phyloP scores from a whole-genome alignment of 1,284 basidiomycete genomes.

The Filobasidium uniguttulatum region DNA sequence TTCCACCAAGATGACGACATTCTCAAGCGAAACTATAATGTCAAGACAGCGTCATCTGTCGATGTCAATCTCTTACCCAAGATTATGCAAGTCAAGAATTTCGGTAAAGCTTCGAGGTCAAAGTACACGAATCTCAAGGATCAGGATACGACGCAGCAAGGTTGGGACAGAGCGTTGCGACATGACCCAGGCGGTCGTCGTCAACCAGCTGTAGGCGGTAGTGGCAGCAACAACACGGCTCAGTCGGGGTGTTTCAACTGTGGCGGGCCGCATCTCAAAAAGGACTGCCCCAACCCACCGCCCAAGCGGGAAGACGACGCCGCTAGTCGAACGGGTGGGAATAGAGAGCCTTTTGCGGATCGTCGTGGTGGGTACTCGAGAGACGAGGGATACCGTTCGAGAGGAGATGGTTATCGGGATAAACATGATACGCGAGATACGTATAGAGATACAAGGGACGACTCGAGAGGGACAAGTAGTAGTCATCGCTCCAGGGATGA shows the following conservation, averaged over 20 bases:
- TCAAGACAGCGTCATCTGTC: conserved; percentile 52
- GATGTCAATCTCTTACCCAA: conserved; percentile 77
- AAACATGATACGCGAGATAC: conserved; percentile 10
- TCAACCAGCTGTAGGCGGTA: too few species aligned
- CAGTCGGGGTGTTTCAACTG: conserved; percentile 74
- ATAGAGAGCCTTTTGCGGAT: conserved; percentile 8
- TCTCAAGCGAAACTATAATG: conserved; percentile 77
- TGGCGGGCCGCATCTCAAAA: conserved; percentile 62
- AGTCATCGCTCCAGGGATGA: neutral
- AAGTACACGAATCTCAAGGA: conserved; percentile 88
- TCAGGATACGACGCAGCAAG: conserved; percentile 76
- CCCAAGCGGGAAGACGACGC: conserved; percentile 15
- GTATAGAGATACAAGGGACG: conserved; percentile 13
- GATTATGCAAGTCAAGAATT: conserved; percentile 95
- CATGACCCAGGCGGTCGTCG: conserved; percentile 41
- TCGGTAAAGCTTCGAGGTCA: conserved; percentile 49
- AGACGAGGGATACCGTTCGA: conserved; percentile 17
- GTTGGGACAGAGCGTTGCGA: conserved; percentile 53
- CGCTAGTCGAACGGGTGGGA: conserved; percentile 15
- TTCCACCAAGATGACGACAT: conserved; percentile 95
- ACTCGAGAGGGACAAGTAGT: conserved; percentile 8
- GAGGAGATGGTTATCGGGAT: conserved; percentile 17
- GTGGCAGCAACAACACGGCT: too few species aligned
- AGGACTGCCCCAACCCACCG: conserved; percentile 32
- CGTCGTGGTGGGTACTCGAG: conserved; percentile 5